Evolutionary conservation across 2,329 filamentous ascomycete species (phyloP).

Genomic region (Paraphaeosphaeria sporulosa): DNA sequence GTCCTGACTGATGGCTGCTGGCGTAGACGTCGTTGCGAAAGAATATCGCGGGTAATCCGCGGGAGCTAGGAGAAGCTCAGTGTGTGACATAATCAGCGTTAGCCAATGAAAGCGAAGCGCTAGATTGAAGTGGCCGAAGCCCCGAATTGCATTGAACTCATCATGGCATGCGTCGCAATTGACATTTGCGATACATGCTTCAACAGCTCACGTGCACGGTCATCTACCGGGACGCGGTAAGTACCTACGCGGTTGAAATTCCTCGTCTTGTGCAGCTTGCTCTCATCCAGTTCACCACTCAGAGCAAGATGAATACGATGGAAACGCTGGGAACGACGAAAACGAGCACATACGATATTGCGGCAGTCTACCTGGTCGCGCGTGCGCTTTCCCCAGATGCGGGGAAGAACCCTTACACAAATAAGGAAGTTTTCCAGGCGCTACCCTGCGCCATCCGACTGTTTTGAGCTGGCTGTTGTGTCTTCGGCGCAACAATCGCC

Average conservation of each 20-base stretch:
- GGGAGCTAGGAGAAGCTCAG: not conserved
- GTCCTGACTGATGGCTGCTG: not conserved
- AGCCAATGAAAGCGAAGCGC: not conserved
- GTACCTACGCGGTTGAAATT: not conserved
- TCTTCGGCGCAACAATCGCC: not conserved
- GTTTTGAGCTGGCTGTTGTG: not conserved
- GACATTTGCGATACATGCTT: not conserved
- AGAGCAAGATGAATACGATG: not conserved
- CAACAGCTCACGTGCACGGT: not conserved
- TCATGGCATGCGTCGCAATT: not conserved
- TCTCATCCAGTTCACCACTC: too few species aligned
- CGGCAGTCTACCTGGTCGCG: not conserved
- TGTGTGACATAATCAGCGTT: not conserved
- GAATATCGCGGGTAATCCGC: not conserved
- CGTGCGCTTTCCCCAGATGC: not conserved
- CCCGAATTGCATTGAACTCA: not conserved
- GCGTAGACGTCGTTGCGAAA: slow-evolving; percentile 6
- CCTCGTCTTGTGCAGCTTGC: not conserved
- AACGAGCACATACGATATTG: not conserved
- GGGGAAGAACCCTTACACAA: not conserved
- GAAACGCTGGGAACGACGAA: not conserved
- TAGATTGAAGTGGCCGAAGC: not conserved
- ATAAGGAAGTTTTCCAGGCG: not conserved
- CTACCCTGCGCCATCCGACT: not conserved
- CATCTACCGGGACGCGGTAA: not conserved